These are phyloP conservation scores for Fusarium drepaniforme DNA, from an alignment of 2,329 filamentous ascomycete genomes.

Conservation along the genomic window DNA sequence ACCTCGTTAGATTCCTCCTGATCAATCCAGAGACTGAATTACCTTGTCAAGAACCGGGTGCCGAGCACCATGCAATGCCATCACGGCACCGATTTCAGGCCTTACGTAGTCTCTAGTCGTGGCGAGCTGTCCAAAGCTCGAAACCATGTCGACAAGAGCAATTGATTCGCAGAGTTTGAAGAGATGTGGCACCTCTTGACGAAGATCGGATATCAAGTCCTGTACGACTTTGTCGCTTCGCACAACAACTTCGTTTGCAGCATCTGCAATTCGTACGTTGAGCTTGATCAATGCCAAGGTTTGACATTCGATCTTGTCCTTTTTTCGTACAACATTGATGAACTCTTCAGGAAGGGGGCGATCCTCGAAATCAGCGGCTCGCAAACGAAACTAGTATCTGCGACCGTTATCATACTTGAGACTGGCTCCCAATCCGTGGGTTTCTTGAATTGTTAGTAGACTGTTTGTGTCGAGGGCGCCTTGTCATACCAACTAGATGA, in stretches of 20 bases:
- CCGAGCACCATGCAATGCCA: conserved; percentile 80
- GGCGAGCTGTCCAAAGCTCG: conserved; percentile 80
- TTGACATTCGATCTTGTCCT: conserved; percentile 86
- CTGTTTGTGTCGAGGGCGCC: accelerated
- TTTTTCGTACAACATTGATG: conserved; percentile 81
- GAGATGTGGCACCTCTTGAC: conserved; percentile 76
- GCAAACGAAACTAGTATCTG: conserved; percentile 82
- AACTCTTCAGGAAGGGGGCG: conserved; percentile 74
- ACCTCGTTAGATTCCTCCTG: neutral
- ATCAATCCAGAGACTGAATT: conserved; percentile 6
- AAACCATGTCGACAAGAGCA: conserved; percentile 87
- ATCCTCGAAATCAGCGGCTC: conserved; percentile 71
- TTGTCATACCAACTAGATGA: conserved; percentile 70
- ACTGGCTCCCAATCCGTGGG: conserved; percentile 70
- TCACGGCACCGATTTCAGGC: conserved; percentile 75
- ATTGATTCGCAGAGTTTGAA: conserved; percentile 91
- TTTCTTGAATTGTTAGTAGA: conserved; percentile 53
- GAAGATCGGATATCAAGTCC: conserved; percentile 78
- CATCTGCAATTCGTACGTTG: conserved; percentile 81
- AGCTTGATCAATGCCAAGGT: conserved; percentile 87
- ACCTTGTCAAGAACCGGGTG: conserved; percentile 84
- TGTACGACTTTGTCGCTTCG: conserved; percentile 85
- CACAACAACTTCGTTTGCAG: conserved; percentile 85
- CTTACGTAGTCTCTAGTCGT: conserved; percentile 71
- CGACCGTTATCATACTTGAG: conserved; percentile 83